These are phyloP conservation scores for Fusarium algeriense DNA, from an alignment of 2,329 filamentous ascomycete species.

Conservation along the genomic window DNA sequence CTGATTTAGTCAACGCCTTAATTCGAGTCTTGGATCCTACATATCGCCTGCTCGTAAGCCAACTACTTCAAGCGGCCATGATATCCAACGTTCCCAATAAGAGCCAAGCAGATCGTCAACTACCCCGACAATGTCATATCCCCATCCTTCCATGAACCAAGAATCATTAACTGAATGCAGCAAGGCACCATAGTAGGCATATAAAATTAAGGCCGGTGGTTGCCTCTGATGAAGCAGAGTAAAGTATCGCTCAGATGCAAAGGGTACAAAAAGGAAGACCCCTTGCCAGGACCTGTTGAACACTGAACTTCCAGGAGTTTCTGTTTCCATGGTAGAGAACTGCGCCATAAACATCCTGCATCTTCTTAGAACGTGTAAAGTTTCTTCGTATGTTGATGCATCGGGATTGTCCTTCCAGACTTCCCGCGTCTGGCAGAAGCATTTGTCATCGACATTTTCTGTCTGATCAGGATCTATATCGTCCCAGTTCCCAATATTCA, in stretches of 20 bases:
- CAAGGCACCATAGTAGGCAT: conserved; percentile 9
- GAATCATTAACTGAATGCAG: neutral
- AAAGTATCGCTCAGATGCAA: neutral
- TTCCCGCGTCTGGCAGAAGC: neutral
- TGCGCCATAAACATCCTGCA: conserved; percentile 13
- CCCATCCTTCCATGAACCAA: conserved; percentile 23
- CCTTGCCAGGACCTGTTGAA: neutral
- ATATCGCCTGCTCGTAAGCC: neutral
- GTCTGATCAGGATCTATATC: neutral
- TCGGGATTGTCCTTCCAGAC: neutral
- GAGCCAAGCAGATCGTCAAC: conserved; percentile 7
- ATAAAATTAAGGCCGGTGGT: neutral
- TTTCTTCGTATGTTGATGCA: neutral
- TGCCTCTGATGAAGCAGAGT: conserved; percentile 6
- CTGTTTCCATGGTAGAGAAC: neutral
- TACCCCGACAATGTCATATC: conserved; percentile 9
- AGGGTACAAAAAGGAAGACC: neutral
- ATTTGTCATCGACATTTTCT: neutral
- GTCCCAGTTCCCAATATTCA: neutral
- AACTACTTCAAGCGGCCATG: conserved; percentile 2
- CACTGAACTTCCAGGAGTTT: rapidly evolving
- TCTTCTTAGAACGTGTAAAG: neutral
- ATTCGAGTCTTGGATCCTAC: too few species aligned
- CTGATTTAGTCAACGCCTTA: too few species aligned
- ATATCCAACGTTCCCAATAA: conserved; percentile 14